Percentiles rank a stretch among this genome's conserved stretches.
phyloP scores from a whole-genome alignment of 2,329 filamentous ascomycete species.

The Fusarium euwallaceae region DNA sequence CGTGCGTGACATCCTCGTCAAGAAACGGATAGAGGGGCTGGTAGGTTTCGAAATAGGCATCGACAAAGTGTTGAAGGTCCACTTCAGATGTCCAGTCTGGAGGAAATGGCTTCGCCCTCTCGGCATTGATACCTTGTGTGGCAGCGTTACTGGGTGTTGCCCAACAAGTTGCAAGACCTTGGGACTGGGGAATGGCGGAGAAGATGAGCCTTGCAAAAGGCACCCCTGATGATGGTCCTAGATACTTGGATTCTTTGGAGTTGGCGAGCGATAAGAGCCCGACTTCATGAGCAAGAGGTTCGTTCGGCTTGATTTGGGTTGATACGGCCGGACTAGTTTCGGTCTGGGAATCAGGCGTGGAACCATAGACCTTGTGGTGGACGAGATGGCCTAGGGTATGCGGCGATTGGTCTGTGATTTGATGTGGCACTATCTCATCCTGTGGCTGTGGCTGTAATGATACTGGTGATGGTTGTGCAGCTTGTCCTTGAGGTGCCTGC shows the following conservation, averaged over 20 bases:
- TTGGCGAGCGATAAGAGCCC: constrained; percentile 30
- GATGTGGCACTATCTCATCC: not conserved
- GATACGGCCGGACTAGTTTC: constrained; percentile 13
- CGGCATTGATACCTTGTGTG: not conserved
- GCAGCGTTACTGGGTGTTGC: constrained; percentile 1
- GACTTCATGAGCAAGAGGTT: constrained; percentile 29
- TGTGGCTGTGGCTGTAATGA: not conserved
- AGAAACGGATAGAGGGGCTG: constrained; percentile 32
- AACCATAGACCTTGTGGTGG: not conserved
- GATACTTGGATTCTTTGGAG: constrained; percentile 31
- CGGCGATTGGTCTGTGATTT: not conserved
- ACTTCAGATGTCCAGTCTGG: constrained; percentile 25
- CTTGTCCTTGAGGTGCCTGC: not conserved
- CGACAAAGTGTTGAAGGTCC: constrained; percentile 32
- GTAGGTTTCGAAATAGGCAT: constrained; percentile 33
- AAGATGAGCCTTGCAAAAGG: constrained; percentile 30
- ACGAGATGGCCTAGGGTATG: not conserved
- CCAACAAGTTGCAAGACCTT: constrained; percentile 24
- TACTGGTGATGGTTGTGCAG: constrained; percentile 2
- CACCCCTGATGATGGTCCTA: constrained; percentile 31
- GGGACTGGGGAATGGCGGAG: constrained; percentile 29
- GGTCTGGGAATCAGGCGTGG: not conserved
- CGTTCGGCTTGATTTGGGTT: constrained; percentile 21
- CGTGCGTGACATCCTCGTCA: constrained; percentile 19
- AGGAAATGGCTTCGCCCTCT: constrained; percentile 19